Percentiles rank a stretch among this genome's conserved stretches.
Evolutionary conservation across 495 filamentous ascomycete species (phyloP).

Genomic region (Cairneyella variabilis): DNA sequence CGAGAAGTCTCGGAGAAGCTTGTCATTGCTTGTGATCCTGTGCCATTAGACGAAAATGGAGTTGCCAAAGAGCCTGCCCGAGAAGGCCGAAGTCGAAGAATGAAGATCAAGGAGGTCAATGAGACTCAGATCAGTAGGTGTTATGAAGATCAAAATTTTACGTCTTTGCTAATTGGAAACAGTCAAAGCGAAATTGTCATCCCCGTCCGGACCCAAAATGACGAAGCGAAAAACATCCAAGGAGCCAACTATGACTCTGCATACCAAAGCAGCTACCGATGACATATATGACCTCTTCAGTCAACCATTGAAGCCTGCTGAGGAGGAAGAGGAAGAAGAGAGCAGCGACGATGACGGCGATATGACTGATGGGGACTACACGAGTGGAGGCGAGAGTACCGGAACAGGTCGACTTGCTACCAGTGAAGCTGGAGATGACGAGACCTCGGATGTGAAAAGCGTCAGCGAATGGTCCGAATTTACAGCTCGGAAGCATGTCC

Average conservation of each 20-base stretch:
- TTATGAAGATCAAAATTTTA: neutral
- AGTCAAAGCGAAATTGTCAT: conserved; percentile 93
- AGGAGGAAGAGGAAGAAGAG: conserved; percentile 47
- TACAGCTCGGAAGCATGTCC: conserved; percentile 67
- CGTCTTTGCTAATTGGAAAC: conserved; percentile 11
- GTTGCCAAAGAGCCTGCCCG: conserved; percentile 18
- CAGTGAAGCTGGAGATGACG: conserved; percentile 44
- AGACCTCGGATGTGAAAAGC: conserved; percentile 55
- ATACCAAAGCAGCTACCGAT: conserved; percentile 91
- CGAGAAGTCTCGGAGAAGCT: conserved; percentile 36
- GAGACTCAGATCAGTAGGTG: conserved; percentile 80
- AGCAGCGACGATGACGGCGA: conserved; percentile 58
- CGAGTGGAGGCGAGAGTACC: conserved; percentile 79
- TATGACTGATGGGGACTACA: conserved; percentile 69
- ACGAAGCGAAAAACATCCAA: conserved; percentile 58
- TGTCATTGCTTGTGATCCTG: conserved; percentile 39
- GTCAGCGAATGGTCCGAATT: conserved; percentile 84
- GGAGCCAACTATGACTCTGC: conserved; percentile 95
- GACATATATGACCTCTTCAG: conserved; percentile 98
- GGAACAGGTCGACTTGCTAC: conserved; percentile 60
- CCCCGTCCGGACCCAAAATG: conserved; percentile 73
- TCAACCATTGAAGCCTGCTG: conserved; percentile 64
- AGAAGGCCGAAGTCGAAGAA: conserved; percentile 47
- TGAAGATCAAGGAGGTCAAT: conserved; percentile 73
- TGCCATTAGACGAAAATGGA: conserved; percentile 49